Evolutionary conservation across 176 grass and related monocot species (phyloP).

Genomic region (Oryza rufipogon): DNA sequence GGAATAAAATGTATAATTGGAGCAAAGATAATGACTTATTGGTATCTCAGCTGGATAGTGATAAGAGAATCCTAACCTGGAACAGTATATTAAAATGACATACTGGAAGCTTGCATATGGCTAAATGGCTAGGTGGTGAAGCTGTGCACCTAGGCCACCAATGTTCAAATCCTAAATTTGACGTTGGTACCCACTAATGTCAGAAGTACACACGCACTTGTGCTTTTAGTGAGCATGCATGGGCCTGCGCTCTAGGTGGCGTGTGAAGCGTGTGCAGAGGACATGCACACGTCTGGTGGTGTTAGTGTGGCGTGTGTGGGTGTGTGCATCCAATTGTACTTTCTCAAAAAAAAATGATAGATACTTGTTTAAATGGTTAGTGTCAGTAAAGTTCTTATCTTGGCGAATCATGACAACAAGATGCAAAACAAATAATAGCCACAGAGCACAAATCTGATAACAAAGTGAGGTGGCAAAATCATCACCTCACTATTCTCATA

Average conservation of each 20-base stretch:
- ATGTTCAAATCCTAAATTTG: background rate
- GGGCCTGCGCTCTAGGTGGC: background rate
- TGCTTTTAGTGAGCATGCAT: background rate
- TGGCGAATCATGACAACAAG: constrained; percentile 53
- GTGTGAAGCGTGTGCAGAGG: background rate
- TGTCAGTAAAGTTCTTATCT: constrained; percentile 61
- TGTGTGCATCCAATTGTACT: background rate
- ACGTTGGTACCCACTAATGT: background rate
- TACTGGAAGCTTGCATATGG: constrained; percentile 23
- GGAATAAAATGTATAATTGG: constrained; percentile 57
- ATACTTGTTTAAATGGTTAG: constrained; percentile 50
- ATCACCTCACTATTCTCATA: constrained; percentile 41
- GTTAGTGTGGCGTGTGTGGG: background rate
- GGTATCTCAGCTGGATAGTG: constrained; percentile 51
- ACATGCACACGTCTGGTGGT: background rate
- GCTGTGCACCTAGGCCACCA: background rate
- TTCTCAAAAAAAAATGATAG: constrained; percentile 36
- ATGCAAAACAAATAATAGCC: constrained; percentile 50
- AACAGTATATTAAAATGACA: constrained; percentile 60
- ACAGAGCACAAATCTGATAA: constrained; percentile 44
- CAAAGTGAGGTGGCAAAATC: constrained; percentile 37
- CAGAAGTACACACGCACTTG: background rate
- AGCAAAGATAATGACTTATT: constrained; percentile 46
- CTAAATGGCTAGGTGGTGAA: background rate
- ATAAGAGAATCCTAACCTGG: constrained; percentile 64